Evolutionary conservation across 306 rosid species (phyloP), one percentile per base, ranked within the genome.

Genomic region (Rubus idaeus): DNA sequence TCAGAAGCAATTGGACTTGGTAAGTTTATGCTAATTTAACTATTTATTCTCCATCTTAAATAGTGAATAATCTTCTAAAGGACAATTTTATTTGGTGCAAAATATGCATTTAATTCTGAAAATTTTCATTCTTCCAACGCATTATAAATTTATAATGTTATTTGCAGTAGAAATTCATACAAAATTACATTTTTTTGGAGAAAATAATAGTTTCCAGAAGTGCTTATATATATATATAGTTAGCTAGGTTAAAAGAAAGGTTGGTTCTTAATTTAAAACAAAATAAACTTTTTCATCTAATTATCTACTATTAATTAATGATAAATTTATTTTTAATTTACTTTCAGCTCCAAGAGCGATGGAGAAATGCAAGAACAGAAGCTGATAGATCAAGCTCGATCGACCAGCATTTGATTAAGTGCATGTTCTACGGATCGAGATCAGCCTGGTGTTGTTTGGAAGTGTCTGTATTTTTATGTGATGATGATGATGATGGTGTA

Each of bases 1-100:
- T 92, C 99, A 64, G 99, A 96, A 84, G 99, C 99, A 0, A 96
- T 96, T 84, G 99, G 99, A 30, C 97, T 96, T 26, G 99, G 99
- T 95, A 87, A 9, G 88, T 70, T 8, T 44, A 20, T 2, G 40
- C 23, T 46, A 62, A 60, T 39, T 18, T 1, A 42, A 4, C 5
- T 42, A 5, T 4, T 42, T 8, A 42, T 42, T 8, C 8, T 42
- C 46, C 5, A 8, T 42, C 46, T 42, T 8, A 42, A 35, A 13
- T 6, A 62, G 44, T 6, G 21, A 62, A 30, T 35, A 14, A 13
- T 18, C 18, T 40, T 40, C 70, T 8, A 37, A 14, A 14, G 1
- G 6, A 23, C 5, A 57, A 57, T 21, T 21, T 5, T 53, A 53
- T 23, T 26, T 60, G 11, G 16, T 57, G 63, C 5, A 57, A 57